phyloP scores from a whole-genome alignment of 176 grass and related monocot genomes.

The Oryza punctata region DNA sequence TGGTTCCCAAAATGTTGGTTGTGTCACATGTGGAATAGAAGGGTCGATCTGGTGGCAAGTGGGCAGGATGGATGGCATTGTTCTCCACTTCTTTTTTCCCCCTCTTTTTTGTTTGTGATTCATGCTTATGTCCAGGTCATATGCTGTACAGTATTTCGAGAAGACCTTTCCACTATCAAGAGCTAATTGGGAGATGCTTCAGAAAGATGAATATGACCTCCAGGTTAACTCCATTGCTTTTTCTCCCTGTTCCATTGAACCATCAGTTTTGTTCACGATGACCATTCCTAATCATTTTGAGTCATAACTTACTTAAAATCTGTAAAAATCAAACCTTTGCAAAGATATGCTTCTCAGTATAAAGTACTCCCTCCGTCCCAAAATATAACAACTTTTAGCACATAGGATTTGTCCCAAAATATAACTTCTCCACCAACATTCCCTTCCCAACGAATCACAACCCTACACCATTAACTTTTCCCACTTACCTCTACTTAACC shows the following conservation, averaged over 20 bases:
- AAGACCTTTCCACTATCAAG: conserved; percentile 73
- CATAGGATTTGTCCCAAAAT: no score
- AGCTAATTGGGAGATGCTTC: conserved; percentile 65
- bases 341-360: conserved; percentile 2
- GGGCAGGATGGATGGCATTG: background rate
- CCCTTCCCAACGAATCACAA: no score
- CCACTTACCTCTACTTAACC: no score
- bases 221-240: conserved; percentile 61
- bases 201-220: conserved; percentile 67
- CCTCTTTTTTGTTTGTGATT: conserved; percentile 42
- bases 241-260: background rate
- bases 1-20: background rate
- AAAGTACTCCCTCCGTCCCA: no score
- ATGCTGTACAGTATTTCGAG: conserved; percentile 52
- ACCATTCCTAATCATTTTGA: background rate
- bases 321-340: background rate
- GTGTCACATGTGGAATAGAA: background rate
- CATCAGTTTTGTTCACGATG: conserved; percentile 19
- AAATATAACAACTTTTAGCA: no score
- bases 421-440: no score
- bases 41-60: background rate
- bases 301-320: conserved; percentile 22
- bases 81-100: background rate
- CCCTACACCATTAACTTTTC: no score
- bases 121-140: conserved; percentile 59